Evolutionary conservation across 2,329 filamentous ascomycete species (phyloP).

Genomic region (Aspergillus amoenus): DNA sequence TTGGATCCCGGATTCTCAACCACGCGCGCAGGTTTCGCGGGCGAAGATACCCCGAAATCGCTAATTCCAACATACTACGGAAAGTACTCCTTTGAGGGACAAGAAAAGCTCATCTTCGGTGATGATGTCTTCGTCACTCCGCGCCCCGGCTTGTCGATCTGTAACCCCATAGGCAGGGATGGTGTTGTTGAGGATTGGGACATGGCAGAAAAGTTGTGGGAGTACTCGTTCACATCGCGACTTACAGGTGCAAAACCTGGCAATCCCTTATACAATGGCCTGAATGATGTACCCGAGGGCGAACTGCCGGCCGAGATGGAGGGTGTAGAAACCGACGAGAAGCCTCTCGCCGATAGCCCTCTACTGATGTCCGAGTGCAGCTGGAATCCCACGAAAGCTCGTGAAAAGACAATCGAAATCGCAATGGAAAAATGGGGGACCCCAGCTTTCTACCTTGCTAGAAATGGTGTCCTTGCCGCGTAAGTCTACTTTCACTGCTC

Average conservation of each 20-base stretch:
- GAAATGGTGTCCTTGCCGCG: slow-evolving; percentile 84
- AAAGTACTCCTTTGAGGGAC: slow-evolving; percentile 51
- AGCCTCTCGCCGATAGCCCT: slow-evolving; percentile 83
- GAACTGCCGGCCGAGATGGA: slow-evolving; percentile 63
- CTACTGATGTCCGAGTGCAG: slow-evolving; percentile 90
- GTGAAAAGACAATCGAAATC: slow-evolving; percentile 93
- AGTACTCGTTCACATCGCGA: slow-evolving; percentile 84
- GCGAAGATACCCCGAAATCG: slow-evolving; percentile 95
- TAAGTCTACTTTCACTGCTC: slow-evolving; percentile 35
- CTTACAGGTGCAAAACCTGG: slow-evolving; percentile 74
- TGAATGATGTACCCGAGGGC: slow-evolving; percentile 66
- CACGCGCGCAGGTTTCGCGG: slow-evolving; percentile 92
- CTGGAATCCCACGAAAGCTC: slow-evolving; percentile 83
- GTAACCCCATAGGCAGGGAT: slow-evolving; percentile 88
- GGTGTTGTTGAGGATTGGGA: slow-evolving; percentile 97
- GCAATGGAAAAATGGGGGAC: slow-evolving; percentile 97
- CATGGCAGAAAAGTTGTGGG: slow-evolving; percentile 82
- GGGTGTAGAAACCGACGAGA: slow-evolving; percentile 63
- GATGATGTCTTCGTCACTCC: slow-evolving; percentile 86
- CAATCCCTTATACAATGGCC: slow-evolving; percentile 70
- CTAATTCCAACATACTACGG: slow-evolving; percentile 91
- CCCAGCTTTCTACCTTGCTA: slow-evolving; percentile 90
- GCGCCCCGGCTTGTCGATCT: slow-evolving; percentile 72
- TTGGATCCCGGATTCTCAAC: slow-evolving; percentile 92
- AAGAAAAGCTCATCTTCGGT: slow-evolving; percentile 70